Conservation (phyloP, 345 rosid species). For the Populus davidiana region DNA sequence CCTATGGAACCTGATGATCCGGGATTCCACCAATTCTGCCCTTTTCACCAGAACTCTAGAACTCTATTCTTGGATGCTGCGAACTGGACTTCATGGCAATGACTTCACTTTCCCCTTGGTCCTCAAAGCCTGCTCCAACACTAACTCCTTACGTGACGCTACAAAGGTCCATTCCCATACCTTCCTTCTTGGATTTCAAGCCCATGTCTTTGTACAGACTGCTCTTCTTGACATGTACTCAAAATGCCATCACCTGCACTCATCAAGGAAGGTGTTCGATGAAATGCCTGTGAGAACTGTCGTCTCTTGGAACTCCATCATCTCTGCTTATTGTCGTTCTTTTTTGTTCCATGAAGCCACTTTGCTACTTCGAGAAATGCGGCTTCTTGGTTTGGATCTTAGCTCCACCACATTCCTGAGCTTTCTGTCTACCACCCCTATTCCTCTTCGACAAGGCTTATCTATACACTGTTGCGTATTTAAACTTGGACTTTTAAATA, state of each 20-base stretch:
- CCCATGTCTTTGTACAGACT: conserved; percentile 19
- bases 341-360: conserved; percentile 16
- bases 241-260: background rate
- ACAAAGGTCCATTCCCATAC: conserved; percentile 15
- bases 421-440: conserved; percentile 10
- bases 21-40: conserved; percentile 18
- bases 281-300: conserved; percentile 25
- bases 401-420: conserved; percentile 27
- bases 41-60: conserved; percentile 9
- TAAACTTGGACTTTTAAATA: conserved; percentile 25
- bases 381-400: conserved; percentile 27
- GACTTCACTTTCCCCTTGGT: conserved; percentile 25
- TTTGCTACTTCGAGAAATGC: conserved; percentile 16
- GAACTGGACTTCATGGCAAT: conserved; percentile 22
- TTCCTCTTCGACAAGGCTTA: conserved; percentile 24
- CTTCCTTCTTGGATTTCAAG: conserved; percentile 19
- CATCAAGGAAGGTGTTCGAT: conserved; percentile 26
- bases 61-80: conserved; percentile 15
- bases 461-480: conserved; percentile 28
- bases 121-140: conserved; percentile 20
- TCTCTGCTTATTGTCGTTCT: conserved; percentile 26
- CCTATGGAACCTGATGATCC: conserved; percentile 27
- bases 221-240: conserved; percentile 31
- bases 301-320: conserved; percentile 32
- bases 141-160: conserved; percentile 14